Base-by-base conservation (phyloP, 805 yeast genomes). In the Candida berthetii region DNA sequence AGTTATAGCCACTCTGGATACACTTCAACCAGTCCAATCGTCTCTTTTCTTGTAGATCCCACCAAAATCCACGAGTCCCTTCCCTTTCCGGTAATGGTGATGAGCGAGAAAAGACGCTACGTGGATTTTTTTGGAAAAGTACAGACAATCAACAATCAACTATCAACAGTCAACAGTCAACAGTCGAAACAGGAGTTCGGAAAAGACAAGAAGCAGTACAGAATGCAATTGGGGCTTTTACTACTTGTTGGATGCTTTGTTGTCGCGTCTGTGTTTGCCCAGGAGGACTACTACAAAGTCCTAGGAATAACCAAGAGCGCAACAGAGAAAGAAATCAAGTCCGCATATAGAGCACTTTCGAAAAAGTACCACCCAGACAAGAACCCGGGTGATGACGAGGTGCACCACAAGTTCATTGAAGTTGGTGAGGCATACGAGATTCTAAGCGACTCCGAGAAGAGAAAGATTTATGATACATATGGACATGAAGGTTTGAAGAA, bases 361-460 rank as follows among this genome's bases (percentile, higher is more conserved):
- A 83, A 87, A 60, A 85, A 85, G 57, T 88, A 76, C 62, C 99
- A 91, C 57, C 99, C 99, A 2, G 99, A 91, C 63, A 91, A 91
- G 66, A 93, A 91, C 58, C 82, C 84, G 5, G 84, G 82, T 7
- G 77, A 82, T 52, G 88, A 86, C 8, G 83, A 75, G 24, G 96
- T 97, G 1, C 89, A 86, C 49, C 82, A 84, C 38, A 82, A 77
- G 63, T 93, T 90, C 60, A 82, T 93, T 39, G 95, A 89, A 62
- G 76, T 93, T 24, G 96, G 96, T 14, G 95, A 85, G 55, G 98
- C 98, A 0, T 91, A 91, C 60, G 96, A 89, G 42, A 85, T 88
- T 11, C 71, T 89, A 46, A 74, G 78, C 48, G 87, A 88, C 57
- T 58, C 73, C 4, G 86, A 85, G 42, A 85, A 85, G 61, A 74